A percentile compares a stretch with the other conserved stretches of the same genome.
Evolutionary conservation across 441 rosid genomes (phyloP).

Genomic region (Daphne laureola): DNA sequence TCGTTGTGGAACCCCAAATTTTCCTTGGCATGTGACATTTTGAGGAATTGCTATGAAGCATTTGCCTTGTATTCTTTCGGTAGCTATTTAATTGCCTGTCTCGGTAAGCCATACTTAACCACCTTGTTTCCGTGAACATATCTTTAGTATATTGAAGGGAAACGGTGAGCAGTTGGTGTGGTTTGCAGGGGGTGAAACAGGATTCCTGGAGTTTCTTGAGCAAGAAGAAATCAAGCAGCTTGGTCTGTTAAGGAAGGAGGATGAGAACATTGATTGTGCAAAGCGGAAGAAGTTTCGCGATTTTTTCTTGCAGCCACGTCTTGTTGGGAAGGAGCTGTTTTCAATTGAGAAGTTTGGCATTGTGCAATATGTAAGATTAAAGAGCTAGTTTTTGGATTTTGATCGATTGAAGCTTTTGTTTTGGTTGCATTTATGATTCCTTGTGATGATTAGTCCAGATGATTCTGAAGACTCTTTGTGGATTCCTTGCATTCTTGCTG

Average conservation of each 20-base stretch:
- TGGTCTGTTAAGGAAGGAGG: constrained; percentile 38
- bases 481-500: constrained; percentile 63
- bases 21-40: constrained; percentile 66
- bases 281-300: constrained; percentile 27
- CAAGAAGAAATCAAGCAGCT: constrained; percentile 34
- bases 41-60: constrained; percentile 89
- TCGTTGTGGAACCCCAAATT: constrained; percentile 54
- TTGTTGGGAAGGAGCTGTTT: constrained; percentile 56
- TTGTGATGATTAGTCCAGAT: constrained; percentile 39
- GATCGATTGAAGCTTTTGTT: not conserved
- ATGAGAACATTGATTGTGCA: constrained; percentile 17
- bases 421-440: constrained; percentile 1
- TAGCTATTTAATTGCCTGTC: constrained; percentile 84
- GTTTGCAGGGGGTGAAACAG: constrained; percentile 62
- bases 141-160: too few relatives aligned
- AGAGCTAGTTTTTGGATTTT: not conserved
- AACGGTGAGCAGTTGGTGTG: not conserved
- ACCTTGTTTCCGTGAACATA: too few relatives aligned
- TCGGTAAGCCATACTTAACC: constrained; percentile 41
- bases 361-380: constrained; percentile 67
- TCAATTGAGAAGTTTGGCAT: constrained; percentile 68
- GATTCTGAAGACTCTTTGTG: constrained; percentile 82
- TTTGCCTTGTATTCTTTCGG: constrained; percentile 87
- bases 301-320: constrained; percentile 56
- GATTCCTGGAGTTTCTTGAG: constrained; percentile 57